A percentile compares a stretch with the other conserved stretches of the same genome.
Conservation (phyloP, 495 filamentous ascomycete genomes). For the Neurospora discreta region DNA sequence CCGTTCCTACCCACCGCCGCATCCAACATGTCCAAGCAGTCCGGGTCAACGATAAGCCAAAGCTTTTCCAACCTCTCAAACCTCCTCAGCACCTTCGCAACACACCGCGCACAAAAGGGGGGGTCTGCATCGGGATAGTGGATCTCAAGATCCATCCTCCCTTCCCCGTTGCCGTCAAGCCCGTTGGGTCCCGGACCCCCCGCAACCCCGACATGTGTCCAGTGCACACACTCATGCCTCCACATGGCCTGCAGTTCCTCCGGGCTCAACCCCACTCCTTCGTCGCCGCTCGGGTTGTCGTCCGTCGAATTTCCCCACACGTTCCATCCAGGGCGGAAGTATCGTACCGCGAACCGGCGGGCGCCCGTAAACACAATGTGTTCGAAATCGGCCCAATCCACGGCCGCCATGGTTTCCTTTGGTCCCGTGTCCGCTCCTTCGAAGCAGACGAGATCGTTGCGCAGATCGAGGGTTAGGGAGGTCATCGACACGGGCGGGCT, state of each 20-base stretch:
- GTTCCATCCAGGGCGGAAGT: slow-evolving; percentile 7
- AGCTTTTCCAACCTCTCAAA: slow-evolving; percentile 11
- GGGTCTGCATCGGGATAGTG: not conserved
- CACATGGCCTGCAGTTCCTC: not conserved
- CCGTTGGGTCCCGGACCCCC: not conserved
- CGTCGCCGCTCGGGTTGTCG: not conserved
- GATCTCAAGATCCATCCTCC: not conserved
- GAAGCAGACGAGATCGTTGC: slow-evolving; percentile 11
- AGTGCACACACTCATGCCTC: not conserved
- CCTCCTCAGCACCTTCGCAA: slow-evolving; percentile 6
- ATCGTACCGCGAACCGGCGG: slow-evolving; percentile 10
- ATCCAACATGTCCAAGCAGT: too few species aligned
- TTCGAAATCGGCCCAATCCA: slow-evolving; percentile 7
- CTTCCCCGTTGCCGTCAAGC: not conserved
- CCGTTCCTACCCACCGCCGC: not conserved
- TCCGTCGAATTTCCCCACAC: not conserved
- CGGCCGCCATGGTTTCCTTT: not conserved
- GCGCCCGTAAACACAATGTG: slow-evolving; percentile 11
- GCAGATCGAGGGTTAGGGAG: slow-evolving; percentile 8
- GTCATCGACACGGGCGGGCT: not conserved
- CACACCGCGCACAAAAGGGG: slow-evolving; percentile 9
- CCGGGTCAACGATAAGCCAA: slow-evolving; percentile 9
- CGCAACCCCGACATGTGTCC: not conserved
- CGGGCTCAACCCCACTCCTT: not conserved
- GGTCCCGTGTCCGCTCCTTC: not conserved